Base-by-base conservation (phyloP, 768 basidiomycete genomes). In the Fomitopsis pulvina region DNA sequence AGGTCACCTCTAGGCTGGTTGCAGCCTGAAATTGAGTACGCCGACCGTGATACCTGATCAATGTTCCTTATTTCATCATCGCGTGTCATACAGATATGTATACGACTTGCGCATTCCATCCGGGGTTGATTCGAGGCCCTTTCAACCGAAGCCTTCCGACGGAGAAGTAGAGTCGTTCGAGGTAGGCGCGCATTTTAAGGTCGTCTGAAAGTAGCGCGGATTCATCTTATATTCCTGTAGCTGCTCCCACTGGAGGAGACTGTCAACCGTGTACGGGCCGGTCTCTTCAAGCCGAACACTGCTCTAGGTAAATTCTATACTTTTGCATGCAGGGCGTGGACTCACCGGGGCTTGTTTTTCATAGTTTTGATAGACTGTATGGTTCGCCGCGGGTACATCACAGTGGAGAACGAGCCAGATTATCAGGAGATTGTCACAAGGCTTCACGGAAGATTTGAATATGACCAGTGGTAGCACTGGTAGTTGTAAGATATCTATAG, bases 101-200 rank as follows among this genome's bases (percentile, higher is more conserved):
- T 98, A 92, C 60, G 92, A 97, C 58, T 71, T 97, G 42, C 65
- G 67, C 42, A 76, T 96, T 20, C 92, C 91, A 0, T 54, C 69
- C 4, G 68, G 66, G 27, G 53, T 63, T 61, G 80, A 68, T 55
- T 61, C 75, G 16, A 64, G 70, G 12, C 66, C 73, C 16, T 79
- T 86, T 54, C 70, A 72, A 41, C 91, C 90, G 6, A 73, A 74
- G 45, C 91, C 93, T 0, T 71, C 79, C 20, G 96, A 99, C 56
- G 93, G 91, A 22, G 96, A 99, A 63, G 96, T 96, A 2, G 93
- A 96, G 62, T 84, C 78, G 1, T 99, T 99, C 57, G 81, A 92
- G 71, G 93, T 92, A 48, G 43, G 44, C 4, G 11, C 9, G 25
- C 21, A 7, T 47, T 14, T 47, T 20, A 7, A 16, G 6, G 29